A percentile compares a stretch with the other conserved stretches of the same genome.
These are phyloP conservation scores for Debaryomyces udenii DNA, from an alignment of 1,139 yeast genomes.

Conservation along the genomic window DNA sequence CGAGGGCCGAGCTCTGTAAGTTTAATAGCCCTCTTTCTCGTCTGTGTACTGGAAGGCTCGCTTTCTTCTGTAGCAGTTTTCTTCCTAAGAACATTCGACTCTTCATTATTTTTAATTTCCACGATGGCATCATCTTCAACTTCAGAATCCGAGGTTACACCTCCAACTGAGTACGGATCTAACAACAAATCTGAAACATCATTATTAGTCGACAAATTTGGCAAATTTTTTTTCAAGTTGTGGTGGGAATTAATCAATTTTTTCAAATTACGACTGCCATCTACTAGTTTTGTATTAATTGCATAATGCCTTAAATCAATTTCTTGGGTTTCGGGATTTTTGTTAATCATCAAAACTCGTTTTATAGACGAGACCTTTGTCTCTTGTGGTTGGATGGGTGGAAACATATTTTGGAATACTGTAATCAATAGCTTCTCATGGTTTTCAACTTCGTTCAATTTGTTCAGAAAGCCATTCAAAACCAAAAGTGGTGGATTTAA, in stretches of 20 bases:
- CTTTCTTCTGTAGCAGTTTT: constrained; percentile 23
- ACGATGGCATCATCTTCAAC: constrained; percentile 92
- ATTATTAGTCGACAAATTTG: constrained; percentile 65
- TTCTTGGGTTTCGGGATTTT: constrained; percentile 66
- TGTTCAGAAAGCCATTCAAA: constrained; percentile 75
- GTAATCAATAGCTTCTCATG: constrained; percentile 86
- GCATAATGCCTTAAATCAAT: constrained; percentile 90
- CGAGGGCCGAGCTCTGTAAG: constrained; percentile 95
- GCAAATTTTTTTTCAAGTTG: constrained; percentile 65
- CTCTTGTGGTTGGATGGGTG: constrained; percentile 83
- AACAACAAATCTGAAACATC: constrained; percentile 85
- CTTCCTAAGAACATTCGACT: constrained; percentile 21
- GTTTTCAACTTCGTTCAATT: constrained; percentile 54
- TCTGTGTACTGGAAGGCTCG: constrained; percentile 24
- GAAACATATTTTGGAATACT: constrained; percentile 93
- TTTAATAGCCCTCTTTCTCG: constrained; percentile 84
- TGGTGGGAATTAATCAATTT: constrained; percentile 70
- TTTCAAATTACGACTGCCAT: constrained; percentile 78
- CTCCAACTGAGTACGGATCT: constrained; percentile 80
- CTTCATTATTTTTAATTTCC: constrained; percentile 57
- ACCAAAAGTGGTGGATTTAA: constrained; percentile 86
- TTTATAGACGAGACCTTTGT: constrained; percentile 76
- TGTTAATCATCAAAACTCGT: constrained; percentile 83
- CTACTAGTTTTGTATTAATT: constrained; percentile 85
- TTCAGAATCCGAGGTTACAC: constrained; percentile 89